Evolutionary conservation across 805 yeast species (phyloP).

Genomic region (Candida tibetensis): DNA sequence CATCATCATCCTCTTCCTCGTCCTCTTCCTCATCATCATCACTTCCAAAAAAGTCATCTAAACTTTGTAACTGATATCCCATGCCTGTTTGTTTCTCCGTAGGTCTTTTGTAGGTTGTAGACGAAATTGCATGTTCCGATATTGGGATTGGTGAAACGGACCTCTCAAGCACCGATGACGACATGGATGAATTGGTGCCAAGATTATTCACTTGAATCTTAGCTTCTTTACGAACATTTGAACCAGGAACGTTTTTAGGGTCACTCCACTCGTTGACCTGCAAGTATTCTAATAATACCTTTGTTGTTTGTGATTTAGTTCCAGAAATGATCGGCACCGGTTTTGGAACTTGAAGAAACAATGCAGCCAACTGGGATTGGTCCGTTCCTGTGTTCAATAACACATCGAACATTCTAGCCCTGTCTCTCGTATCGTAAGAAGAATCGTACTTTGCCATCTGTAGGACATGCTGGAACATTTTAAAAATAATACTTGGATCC

Average conservation of each 20-base stretch:
- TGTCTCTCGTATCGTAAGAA: constrained; percentile 75
- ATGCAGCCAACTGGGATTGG: constrained; percentile 58
- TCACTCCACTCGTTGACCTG: constrained; percentile 48
- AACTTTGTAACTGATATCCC: constrained; percentile 63
- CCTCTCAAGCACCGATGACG: constrained; percentile 3
- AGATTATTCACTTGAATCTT: constrained; percentile 11
- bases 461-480: constrained; percentile 60
- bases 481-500: constrained; percentile 21
- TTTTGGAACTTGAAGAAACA: constrained; percentile 75
- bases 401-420: constrained; percentile 71
- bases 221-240: constrained; percentile 29
- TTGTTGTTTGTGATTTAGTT: constrained; percentile 1
- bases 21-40: constrained; percentile 14
- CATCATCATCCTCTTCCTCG: constrained; percentile 15
- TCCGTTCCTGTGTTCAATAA: constrained; percentile 46
- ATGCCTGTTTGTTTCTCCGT: constrained; percentile 14
- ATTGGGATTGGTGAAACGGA: constrained; percentile 20
- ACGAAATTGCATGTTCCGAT: constrained; percentile 24
- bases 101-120: constrained; percentile 11
- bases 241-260: constrained; percentile 24
- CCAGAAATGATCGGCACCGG: constrained; percentile 47
- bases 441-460: constrained; percentile 71
- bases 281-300: constrained; percentile 16
- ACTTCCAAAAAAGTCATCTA: constrained; percentile 79
- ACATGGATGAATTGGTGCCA: constrained; percentile 11